These are phyloP conservation scores for Juglanconis juglandina DNA, from an alignment of 2,329 filamentous ascomycete genomes.

Conservation along the genomic window DNA sequence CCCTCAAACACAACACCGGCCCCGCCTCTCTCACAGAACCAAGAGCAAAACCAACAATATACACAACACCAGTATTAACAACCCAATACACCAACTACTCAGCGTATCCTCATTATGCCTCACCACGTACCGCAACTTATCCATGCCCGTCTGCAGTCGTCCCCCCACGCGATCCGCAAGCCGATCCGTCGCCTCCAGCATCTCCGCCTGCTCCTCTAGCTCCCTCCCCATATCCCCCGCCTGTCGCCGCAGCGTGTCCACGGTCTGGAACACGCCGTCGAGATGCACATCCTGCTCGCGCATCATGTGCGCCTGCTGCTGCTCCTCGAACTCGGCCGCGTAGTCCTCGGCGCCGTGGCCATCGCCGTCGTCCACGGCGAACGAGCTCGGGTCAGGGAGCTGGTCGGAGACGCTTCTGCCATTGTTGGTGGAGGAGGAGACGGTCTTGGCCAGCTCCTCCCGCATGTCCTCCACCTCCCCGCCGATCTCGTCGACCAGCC, in stretches of 20 bases:
- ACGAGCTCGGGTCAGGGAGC: constrained; percentile 51
- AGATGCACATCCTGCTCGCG: constrained; percentile 90
- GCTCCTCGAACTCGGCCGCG: constrained; percentile 82
- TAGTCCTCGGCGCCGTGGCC: constrained; percentile 52
- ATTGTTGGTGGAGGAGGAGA: constrained; percentile 31
- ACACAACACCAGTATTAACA: constrained; percentile 85
- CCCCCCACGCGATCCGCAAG: constrained; percentile 85
- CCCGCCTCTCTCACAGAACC: constrained; percentile 43
- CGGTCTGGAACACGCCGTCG: constrained; percentile 88
- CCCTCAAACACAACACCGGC: too few species aligned
- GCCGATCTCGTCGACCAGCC: constrained; percentile 84
- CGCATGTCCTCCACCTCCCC: constrained; percentile 87
- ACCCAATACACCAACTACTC: constrained; percentile 87
- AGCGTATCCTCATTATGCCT: constrained; percentile 81
- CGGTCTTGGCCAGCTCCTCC: constrained; percentile 67
- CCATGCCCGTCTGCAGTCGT: constrained; percentile 79
- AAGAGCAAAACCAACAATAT: constrained; percentile 77
- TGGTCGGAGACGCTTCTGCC: constrained; percentile 30
- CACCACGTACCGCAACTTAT: constrained; percentile 81
- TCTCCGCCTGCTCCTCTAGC: constrained; percentile 87
- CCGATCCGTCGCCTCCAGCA: constrained; percentile 81
- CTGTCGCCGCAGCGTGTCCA: constrained; percentile 84
- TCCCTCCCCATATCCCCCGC: constrained; percentile 95
- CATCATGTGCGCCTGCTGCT: constrained; percentile 89
- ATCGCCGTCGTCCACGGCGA: constrained; percentile 53